Evolutionary conservation across 345 rosid genomes (phyloP), one percentile per base, ranked within the genome.

Genomic region (Populus tremula): DNA sequence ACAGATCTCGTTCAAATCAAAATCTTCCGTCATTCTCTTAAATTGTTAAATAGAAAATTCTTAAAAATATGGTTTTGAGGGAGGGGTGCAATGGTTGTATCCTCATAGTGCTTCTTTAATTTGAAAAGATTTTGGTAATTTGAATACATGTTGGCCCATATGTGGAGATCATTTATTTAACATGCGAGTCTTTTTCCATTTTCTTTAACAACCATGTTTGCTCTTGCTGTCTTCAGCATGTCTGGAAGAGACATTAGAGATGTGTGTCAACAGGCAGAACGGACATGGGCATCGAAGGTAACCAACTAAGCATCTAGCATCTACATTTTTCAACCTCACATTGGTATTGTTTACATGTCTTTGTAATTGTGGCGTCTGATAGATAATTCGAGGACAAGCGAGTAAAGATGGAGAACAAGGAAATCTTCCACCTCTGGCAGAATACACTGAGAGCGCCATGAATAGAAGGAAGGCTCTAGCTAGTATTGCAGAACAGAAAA

Each of bases 261-360:
- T 76, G 89, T 86, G 62, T 94, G 98, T 79, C 97, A 93, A 86
- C 97, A 90, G 83, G 97, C 98, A 45, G 99, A 96, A 87, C 85
- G 99, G 21, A 79, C 87, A 33, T 91, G 99, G 98, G 99, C 98
- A 66, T 94, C 98, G 27, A 94, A 92, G 96, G 99, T 88, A 79
- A 54, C 4, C 25, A 5, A 31, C 6, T 27, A 53, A 53, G 16
- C n/a, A 20, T 49, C 38, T 20, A 14, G 12, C 11, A 20, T 56
- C 20, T 12, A 31, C 35, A 5, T 25, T 77, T 43, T 47, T 12
- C 50, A 47, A 47, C 50, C 41, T 61, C 25, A 43, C 16, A 2
- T 54, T 49, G 38, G 38, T 29, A 36, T 36, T 9, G 11, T 5
- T 49, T 75, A 2, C 23, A 17, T 39, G 14, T 50, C 56, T 43